phyloP scores from a whole-genome alignment of 2,329 filamentous ascomycete species.

The Plenodomus biglobosus region DNA sequence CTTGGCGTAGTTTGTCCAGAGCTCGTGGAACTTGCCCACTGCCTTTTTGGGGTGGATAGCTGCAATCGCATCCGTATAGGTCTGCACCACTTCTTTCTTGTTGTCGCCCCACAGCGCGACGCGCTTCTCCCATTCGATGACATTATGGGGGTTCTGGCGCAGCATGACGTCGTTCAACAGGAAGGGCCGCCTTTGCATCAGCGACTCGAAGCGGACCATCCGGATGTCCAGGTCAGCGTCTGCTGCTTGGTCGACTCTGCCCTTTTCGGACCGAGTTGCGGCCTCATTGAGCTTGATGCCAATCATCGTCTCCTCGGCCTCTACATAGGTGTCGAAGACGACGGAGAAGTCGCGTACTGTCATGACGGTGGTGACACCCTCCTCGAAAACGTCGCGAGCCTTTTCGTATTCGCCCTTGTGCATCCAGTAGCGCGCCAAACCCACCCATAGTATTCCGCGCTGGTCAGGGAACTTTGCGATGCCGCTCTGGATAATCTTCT shows the following conservation, averaged over 20 bases:
- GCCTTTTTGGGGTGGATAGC: constrained; percentile 94
- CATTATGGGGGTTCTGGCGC: constrained; percentile 94
- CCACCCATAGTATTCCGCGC: constrained; percentile 91
- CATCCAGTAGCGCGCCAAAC: constrained; percentile 95
- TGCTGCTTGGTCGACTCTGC: constrained; percentile 74
- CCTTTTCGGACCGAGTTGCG: constrained; percentile 75
- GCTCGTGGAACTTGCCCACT: constrained; percentile 85
- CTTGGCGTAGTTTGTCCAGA: constrained; percentile 96
- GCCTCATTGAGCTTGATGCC: constrained; percentile 88
- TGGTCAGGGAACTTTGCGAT: constrained; percentile 91
- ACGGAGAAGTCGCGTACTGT: constrained; percentile 96
- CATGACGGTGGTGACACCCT: constrained; percentile 97
- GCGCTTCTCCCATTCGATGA: constrained; percentile 95
- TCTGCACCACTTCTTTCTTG: constrained; percentile 85
- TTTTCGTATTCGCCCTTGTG: constrained; percentile 89
- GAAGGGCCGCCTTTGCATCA: constrained; percentile 96
- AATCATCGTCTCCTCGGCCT: constrained; percentile 96
- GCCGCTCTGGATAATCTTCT: constrained; percentile 88
- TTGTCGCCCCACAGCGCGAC: constrained; percentile 96
- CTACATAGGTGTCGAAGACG: constrained; percentile 92
- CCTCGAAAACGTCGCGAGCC: constrained; percentile 90
- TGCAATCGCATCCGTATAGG: constrained; percentile 91
- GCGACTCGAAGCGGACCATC: constrained; percentile 96
- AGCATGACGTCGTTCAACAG: constrained; percentile 93
- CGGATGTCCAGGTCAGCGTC: constrained; percentile 94